Evolutionary conservation across 164 flowering plant genomes (phyloP).

Genomic region (Nymphaea thermarum): DNA sequence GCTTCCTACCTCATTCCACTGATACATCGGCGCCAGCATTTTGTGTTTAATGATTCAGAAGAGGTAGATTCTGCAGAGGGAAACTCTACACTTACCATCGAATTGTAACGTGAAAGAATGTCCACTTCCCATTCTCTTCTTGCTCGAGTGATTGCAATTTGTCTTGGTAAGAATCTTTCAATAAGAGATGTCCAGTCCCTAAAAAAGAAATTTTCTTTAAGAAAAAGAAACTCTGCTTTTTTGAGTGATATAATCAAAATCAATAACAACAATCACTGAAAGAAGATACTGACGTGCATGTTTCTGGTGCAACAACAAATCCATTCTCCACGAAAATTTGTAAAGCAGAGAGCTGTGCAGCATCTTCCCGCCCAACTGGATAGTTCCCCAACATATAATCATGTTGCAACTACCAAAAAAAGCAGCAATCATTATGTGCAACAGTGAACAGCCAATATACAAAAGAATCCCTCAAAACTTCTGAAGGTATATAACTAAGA

Average conservation of each 20-base stretch:
- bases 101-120: constrained; percentile 70
- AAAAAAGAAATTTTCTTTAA: constrained; percentile 6
- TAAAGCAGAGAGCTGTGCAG: constrained; percentile 90
- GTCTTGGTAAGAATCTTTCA: constrained; percentile 87
- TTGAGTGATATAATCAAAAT: background rate
- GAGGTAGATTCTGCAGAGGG: background rate
- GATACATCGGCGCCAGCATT: too few relatives aligned
- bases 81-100: constrained; percentile 39
- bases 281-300: constrained; percentile 62
- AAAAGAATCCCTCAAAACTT: background rate
- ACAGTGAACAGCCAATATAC: background rate
- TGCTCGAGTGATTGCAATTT: constrained; percentile 87
- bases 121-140: constrained; percentile 95
- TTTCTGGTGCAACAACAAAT: constrained; percentile 55
- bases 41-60: too few relatives aligned
- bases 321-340: constrained; percentile 96
- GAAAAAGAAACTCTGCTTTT: background rate
- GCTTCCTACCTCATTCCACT: too few relatives aligned
- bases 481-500: background rate
- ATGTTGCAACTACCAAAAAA: constrained; percentile 75
- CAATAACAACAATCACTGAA: background rate
- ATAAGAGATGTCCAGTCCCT: constrained; percentile 96
- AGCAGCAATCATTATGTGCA: background rate
- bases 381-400: constrained; percentile 95
- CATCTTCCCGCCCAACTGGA: constrained; percentile 99